Evolutionary conservation across 2,329 filamentous ascomycete genomes (phyloP).

Genomic region (Fusarium devonianum): DNA sequence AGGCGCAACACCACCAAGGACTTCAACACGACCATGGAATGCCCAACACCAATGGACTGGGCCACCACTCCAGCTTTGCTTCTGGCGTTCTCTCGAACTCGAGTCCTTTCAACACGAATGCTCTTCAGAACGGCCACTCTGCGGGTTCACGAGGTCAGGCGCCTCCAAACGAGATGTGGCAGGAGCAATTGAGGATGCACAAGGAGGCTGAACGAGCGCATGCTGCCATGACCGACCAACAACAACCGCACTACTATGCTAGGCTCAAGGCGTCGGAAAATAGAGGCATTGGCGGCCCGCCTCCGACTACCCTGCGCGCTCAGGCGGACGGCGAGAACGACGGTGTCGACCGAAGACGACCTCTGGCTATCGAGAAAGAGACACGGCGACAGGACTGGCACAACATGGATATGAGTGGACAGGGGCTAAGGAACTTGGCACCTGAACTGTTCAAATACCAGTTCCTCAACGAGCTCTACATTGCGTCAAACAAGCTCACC

Average conservation of each 20-base stretch:
- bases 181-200: constrained; percentile 81
- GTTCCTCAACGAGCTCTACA: constrained; percentile 90
- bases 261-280: constrained; percentile 74
- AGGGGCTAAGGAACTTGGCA: constrained; percentile 85
- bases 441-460: constrained; percentile 82
- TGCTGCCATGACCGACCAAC: constrained; percentile 73
- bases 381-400: constrained; percentile 85
- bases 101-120: constrained; percentile 63
- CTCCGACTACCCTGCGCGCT: constrained; percentile 56
- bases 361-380: constrained; percentile 71
- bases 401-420: constrained; percentile 94
- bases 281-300: constrained; percentile 66
- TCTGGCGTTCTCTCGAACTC: constrained; percentile 65
- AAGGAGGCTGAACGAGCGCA: constrained; percentile 78
- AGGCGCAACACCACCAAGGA: constrained; percentile 68
- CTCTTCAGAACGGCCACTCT: constrained; percentile 65
- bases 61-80: constrained; percentile 51
- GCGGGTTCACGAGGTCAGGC: constrained; percentile 57
- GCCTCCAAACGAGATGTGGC: constrained; percentile 77
- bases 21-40: constrained; percentile 66
- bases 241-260: constrained; percentile 75
- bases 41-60: constrained; percentile 61
- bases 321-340: constrained; percentile 62
- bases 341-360: constrained; percentile 63
- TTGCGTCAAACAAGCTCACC: constrained; percentile 90